A percentile compares a stretch with the other conserved stretches of the same genome.
Evolutionary conservation across 192 early-diverging fungal species (phyloP).

Genomic region (Rhizoclosmatium globosum): DNA sequence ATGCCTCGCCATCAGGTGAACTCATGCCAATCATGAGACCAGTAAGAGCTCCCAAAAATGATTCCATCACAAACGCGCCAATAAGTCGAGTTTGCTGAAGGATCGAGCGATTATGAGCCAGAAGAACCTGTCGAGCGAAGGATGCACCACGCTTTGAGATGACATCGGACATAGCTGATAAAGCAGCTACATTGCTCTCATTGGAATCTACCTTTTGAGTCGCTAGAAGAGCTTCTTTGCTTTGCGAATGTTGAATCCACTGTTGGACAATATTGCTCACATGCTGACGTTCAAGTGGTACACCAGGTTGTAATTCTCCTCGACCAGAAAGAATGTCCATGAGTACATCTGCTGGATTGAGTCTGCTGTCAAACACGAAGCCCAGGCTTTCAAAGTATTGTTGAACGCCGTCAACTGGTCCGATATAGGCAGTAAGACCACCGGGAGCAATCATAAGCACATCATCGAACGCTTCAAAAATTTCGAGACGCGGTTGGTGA

Average conservation of each 20-base stretch:
- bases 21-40: slow-evolving; percentile 42
- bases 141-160: slow-evolving; percentile 31
- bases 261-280: slow-evolving; percentile 1
- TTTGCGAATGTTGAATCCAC: neutral
- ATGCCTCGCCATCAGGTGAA: slow-evolving; percentile 1
- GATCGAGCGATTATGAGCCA: slow-evolving; percentile 40
- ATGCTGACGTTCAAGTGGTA: neutral
- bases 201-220: neutral
- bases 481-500: slow-evolving; percentile 77
- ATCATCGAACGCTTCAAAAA: slow-evolving; percentile 87
- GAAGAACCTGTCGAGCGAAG: slow-evolving; percentile 36
- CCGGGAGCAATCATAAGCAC: slow-evolving; percentile 78
- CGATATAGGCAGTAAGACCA: slow-evolving; percentile 80
- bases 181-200: no score
- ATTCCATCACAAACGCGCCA: slow-evolving; percentile 42
- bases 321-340: slow-evolving; percentile 43
- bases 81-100: slow-evolving; percentile 43
- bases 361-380: slow-evolving; percentile 18
- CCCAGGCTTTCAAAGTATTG: slow-evolving; percentile 39
- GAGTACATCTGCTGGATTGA: slow-evolving; percentile 37
- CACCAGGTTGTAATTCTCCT: slow-evolving; percentile 15
- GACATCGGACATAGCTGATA: neutral
- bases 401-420: slow-evolving; percentile 36
- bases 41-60: slow-evolving; percentile 42
- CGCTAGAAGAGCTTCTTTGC: neutral